These are phyloP conservation scores for Astrothelium subdiscretum DNA, from an alignment of 495 filamentous ascomycete species.

Conservation along the genomic window DNA sequence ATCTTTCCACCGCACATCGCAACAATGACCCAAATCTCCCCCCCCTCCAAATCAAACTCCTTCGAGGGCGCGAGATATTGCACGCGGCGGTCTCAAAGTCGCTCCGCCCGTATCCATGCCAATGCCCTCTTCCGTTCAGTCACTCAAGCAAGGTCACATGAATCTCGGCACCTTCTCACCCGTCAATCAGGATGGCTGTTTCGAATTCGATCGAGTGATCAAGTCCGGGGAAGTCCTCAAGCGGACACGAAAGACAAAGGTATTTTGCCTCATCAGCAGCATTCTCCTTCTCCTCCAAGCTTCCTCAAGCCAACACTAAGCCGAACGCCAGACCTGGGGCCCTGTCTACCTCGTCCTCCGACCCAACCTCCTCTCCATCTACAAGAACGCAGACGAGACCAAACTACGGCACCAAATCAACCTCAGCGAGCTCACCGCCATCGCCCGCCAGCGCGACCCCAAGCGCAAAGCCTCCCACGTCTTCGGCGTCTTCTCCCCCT, in stretches of 20 bases:
- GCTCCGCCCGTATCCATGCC: neutral
- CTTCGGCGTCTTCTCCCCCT: constrained; percentile 87
- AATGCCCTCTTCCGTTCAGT: neutral
- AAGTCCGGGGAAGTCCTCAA: constrained; percentile 79
- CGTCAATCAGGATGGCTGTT: constrained; percentile 90
- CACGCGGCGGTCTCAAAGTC: neutral
- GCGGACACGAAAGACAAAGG: constrained; percentile 88
- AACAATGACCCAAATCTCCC: neutral
- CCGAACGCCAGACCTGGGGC: constrained; percentile 60
- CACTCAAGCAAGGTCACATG: constrained; percentile 32
- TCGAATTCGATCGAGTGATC: constrained; percentile 85
- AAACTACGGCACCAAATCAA: constrained; percentile 79
- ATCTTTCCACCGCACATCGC: neutral
- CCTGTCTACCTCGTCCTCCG: constrained; percentile 79
- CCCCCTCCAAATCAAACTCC: neutral
- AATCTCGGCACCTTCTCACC: constrained; percentile 56
- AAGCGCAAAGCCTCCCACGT: constrained; percentile 70
- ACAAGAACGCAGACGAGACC: constrained; percentile 82
- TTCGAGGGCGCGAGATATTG: neutral
- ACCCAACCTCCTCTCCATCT: constrained; percentile 87
- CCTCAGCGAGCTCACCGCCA: constrained; percentile 82
- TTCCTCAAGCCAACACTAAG: constrained; percentile 9
- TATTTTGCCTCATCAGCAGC: constrained; percentile 25
- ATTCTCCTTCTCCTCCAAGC: too few species aligned
- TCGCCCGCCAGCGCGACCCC: constrained; percentile 75